Evolutionary conservation across 2,329 filamentous ascomycete species (phyloP), one percentile per base, ranked within the genome.

Genomic region (Aspergillus versicolor): DNA sequence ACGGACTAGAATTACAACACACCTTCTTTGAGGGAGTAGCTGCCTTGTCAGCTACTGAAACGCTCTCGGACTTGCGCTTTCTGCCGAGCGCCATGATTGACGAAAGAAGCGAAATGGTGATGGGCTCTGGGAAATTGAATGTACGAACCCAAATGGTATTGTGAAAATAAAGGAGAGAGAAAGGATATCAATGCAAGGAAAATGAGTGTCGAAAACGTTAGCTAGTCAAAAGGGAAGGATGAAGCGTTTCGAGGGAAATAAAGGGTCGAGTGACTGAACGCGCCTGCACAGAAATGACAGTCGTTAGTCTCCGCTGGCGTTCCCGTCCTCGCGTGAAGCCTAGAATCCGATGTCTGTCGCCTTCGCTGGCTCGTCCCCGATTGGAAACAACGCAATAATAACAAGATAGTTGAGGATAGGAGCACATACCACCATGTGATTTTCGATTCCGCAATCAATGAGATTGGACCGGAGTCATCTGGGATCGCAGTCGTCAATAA

Each of bases 51-150:
- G 62, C 49, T 54, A 60, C 54, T 21, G 61, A 52, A 17, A 61
- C 62, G 57, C 55, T 58, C 43, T 64, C 63, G 2, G 67, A 65
- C 59, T 67, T 70, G 61, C 70, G 70, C 61, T 72, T 72, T 42
- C 44, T 57, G 34, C 50, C 47, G 32, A 54, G 54, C 44, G 60
- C 44, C 60, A 59, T 56, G 54, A 44, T 49, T 41, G 42, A 44
- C 44, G 45, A 43, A 40, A 44, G 41, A 32, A 47, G 53, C 17
- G 40, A 40, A 22, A 45, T 50, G 30, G 30, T 38, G 48, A 59
- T 49, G 19, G 34, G 51, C 22, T 45, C 42, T 37, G 43, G 30
- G 17, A 49, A 43, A 51, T 37, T 22, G 27, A 55, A 43, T 9
- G n/a, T 15, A 17, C 12, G 24, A 37, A 34, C 17, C 7, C 15